phyloP scores from a whole-genome alignment of 208 protist species.

The Acanthamoeba lenticulata region DNA sequence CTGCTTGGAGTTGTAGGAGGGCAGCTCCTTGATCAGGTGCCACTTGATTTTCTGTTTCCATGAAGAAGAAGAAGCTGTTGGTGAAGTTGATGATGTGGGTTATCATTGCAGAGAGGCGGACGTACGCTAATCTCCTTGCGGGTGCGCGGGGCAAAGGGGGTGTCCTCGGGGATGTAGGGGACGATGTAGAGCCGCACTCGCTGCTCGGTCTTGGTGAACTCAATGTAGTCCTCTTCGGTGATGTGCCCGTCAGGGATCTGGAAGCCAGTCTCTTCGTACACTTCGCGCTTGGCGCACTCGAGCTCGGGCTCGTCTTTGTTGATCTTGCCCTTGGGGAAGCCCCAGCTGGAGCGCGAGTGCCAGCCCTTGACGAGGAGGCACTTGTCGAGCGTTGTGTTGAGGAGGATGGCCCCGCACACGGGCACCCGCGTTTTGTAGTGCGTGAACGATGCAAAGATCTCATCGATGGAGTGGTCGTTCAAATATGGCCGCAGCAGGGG shows the following conservation, averaged over 20 bases:
- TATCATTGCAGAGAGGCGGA: neutral
- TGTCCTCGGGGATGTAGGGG: constrained; percentile 70
- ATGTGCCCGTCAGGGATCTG: constrained; percentile 44
- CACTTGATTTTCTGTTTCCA: constrained; percentile 79
- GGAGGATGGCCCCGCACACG: constrained; percentile 80
- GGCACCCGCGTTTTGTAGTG: constrained; percentile 75
- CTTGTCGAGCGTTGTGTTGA: constrained; percentile 79
- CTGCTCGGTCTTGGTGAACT: constrained; percentile 26
- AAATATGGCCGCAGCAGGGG: constrained; percentile 15
- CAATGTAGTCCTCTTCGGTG: constrained; percentile 72
- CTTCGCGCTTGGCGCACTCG: constrained; percentile 78
- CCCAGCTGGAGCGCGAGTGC: constrained; percentile 72
- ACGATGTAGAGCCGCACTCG: constrained; percentile 73
- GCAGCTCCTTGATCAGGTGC: constrained; percentile 71
- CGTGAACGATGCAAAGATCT: constrained; percentile 61
- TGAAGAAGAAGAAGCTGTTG: neutral
- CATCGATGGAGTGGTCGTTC: constrained; percentile 11
- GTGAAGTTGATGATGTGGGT: neutral
- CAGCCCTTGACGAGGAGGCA: constrained; percentile 79
- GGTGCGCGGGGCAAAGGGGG: constrained; percentile 72
- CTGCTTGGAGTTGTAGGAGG: constrained; percentile 68
- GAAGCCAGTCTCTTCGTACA: constrained; percentile 77
- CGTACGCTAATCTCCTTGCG: constrained; percentile 79
- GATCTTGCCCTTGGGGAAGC: constrained; percentile 84
- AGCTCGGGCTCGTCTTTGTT: constrained; percentile 77